A percentile compares a stretch with the other conserved stretches of the same genome.
These are phyloP conservation scores for Puccinia polysora DNA, from an alignment of 1,284 basidiomycete genomes.

Conservation along the genomic window DNA sequence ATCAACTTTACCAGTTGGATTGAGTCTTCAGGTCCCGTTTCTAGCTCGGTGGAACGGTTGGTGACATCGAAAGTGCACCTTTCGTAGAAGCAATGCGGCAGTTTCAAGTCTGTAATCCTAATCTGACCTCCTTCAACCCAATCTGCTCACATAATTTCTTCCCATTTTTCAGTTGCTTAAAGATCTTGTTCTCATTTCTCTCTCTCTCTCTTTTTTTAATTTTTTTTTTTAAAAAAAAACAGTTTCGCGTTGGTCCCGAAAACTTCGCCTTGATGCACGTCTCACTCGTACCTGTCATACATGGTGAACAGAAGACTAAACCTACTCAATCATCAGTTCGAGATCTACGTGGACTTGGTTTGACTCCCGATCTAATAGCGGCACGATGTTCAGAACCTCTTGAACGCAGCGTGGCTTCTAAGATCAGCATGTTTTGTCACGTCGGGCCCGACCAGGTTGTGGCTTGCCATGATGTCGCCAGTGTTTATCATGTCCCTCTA, in stretches of 20 bases:
- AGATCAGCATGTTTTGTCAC: slow-evolving; percentile 99
- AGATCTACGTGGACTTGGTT: slow-evolving; percentile 83
- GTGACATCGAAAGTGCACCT: slow-evolving; percentile 92
- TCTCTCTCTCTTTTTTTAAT: too few relatives aligned
- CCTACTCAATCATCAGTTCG: slow-evolving; percentile 96
- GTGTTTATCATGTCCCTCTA: slow-evolving; percentile 95
- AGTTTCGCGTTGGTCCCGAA: slow-evolving; percentile 93
- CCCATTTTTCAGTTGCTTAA: too few relatives aligned
- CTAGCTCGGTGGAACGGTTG: slow-evolving; percentile 90
- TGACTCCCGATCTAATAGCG: slow-evolving; percentile 94
- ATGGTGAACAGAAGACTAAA: slow-evolving; percentile 98
- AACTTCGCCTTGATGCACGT: slow-evolving; percentile 98
- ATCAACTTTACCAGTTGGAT: neutral
- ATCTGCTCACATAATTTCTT: too few relatives aligned
- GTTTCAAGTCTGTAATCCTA: slow-evolving; percentile 60
- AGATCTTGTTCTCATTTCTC: neutral
- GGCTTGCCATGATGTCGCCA: slow-evolving; percentile 91
- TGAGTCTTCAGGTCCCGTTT: neutral
- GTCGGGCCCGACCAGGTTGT: slow-evolving; percentile 88
- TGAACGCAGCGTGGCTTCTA: slow-evolving; percentile 77
- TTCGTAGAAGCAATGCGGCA: slow-evolving; percentile 99
- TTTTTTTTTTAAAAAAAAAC: too few relatives aligned
- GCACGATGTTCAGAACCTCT: slow-evolving; percentile 71
- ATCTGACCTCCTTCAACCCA: neutral
- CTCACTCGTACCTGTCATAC: slow-evolving; percentile 94